These are phyloP conservation scores for Melastoma candidum DNA, from an alignment of 441 rosid species.

Conservation along the genomic window DNA sequence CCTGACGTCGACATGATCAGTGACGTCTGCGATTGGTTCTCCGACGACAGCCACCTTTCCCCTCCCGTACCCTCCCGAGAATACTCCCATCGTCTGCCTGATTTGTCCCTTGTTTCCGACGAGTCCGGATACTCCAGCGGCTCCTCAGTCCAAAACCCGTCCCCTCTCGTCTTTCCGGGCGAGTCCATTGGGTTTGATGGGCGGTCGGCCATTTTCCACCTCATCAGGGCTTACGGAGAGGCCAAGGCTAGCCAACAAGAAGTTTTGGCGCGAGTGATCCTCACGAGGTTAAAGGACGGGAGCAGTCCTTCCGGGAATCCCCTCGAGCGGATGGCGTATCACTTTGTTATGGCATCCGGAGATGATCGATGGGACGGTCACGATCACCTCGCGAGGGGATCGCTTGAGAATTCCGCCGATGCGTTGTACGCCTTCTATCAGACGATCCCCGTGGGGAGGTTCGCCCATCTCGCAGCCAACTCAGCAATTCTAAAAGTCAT, in stretches of 20 bases:
- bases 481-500: conserved; percentile 25
- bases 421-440: conserved; percentile 27
- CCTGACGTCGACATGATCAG: too few relatives aligned
- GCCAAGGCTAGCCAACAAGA: conserved; percentile 31
- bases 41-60: too few relatives aligned
- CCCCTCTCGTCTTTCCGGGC: too few relatives aligned
- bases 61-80: too few relatives aligned
- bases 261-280: conserved; percentile 35
- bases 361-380: conserved; percentile 10
- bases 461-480: conserved; percentile 31
- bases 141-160: too few relatives aligned
- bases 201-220: conserved; percentile 16
- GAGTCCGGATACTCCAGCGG: too few relatives aligned
- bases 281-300: conserved; percentile 27
- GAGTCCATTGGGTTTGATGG: too few relatives aligned
- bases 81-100: too few relatives aligned
- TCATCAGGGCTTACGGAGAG: conserved; percentile 46
- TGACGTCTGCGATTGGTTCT: too few relatives aligned
- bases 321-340: conserved; percentile 32
- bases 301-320: conserved; percentile 31
- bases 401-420: conserved; percentile 17
- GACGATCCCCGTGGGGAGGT: conserved; percentile 26
- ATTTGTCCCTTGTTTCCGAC: too few relatives aligned
- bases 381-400: conserved; percentile 20
- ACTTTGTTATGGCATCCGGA: conserved; percentile 9